A percentile compares a stretch with the other conserved stretches of the same genome.
phyloP scores from a whole-genome alignment of 2,329 filamentous ascomycete species.

The Cytospora piceae region DNA sequence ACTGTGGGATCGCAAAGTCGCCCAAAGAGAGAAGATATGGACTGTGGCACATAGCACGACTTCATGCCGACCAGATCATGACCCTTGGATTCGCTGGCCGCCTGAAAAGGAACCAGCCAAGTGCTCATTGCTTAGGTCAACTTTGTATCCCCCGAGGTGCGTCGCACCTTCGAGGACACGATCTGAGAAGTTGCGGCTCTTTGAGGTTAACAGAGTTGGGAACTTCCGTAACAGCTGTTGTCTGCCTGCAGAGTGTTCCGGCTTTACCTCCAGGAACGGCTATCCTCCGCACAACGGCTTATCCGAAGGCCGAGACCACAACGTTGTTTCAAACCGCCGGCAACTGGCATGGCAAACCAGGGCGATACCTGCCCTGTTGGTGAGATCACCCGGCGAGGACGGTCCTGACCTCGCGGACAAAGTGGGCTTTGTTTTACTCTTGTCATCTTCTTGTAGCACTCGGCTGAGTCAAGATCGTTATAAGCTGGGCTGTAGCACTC shows the following conservation, averaged over 20 bases:
- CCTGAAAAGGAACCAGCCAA: not conserved
- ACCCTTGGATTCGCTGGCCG: not conserved
- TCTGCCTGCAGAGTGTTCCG: not conserved
- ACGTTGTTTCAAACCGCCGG: constrained; percentile 2
- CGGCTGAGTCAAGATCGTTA: not conserved
- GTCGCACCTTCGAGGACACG: not conserved
- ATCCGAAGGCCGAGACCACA: not conserved
- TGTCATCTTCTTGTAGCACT: constrained; percentile 4
- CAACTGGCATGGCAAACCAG: not conserved
- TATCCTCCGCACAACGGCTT: not conserved
- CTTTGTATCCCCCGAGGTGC: not conserved
- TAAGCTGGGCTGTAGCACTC: not conserved
- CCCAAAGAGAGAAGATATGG: not conserved
- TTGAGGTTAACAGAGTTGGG: not conserved
- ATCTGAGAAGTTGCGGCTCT: constrained; percentile 3
- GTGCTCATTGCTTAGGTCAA: not conserved
- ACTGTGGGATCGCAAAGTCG: not conserved
- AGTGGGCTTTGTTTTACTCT: not conserved
- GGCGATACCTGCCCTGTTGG: not conserved
- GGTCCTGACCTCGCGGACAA: constrained; percentile 14
- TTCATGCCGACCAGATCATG: constrained; percentile 2
- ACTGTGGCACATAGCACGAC: constrained; percentile 1
- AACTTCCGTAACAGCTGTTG: not conserved
- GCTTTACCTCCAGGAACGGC: not conserved
- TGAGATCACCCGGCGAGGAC: not conserved